Base-by-base conservation (phyloP, 2,329 filamentous ascomycete species). In the Fusarium udum region DNA sequence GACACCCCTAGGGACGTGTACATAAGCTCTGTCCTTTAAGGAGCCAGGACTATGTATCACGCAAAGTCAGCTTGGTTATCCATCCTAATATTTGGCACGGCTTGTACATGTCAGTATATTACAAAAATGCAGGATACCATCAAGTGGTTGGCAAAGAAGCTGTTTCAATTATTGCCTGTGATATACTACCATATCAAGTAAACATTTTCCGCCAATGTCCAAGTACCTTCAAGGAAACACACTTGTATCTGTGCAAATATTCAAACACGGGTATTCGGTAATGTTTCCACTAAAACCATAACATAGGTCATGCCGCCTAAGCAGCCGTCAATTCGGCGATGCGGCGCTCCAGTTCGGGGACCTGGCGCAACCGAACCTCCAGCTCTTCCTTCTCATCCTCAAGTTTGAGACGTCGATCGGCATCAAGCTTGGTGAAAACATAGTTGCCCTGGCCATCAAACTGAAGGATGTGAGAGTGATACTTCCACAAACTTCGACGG, bases 371-470 rank as follows among this genome's bases (percentile, higher is more conserved):
- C 81, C 94, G 89, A 56, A 97, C 85, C 67, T 98, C 95, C 48
- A 98, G 86, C 74, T 98, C 95, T 80, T 99, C 96, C 82, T 93
- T 97, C 86, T 98, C 96, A 83, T 99, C 96, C 85, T 99, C 96
- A 56, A 99, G 86, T 82, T 90, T 89, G 81, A 98, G 82, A 69
- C 96, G 87, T 80, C 88, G 91, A 77, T 98, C 95, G 24, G 95
- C 95, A 82, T 99, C 96, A 56, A 99, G 85, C 64, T 89, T 89
- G 0, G 95, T 97, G 79, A 99, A 99, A 40, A 98, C 90, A 78
- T 93, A 97, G 57, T 94, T 87, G 0, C 96, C 96, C 82, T 97
- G 94, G 1, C 96, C 96, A 82, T 98, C 95, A 80, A 99, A 99
- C 82, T 99, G 96, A 79, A 99, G 83, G 69, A 99, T 98, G 82